Percentiles rank a stretch among this genome's conserved stretches.
phyloP scores from a whole-genome alignment of 2,329 filamentous ascomycete species.

The Periconia sp. region DNA sequence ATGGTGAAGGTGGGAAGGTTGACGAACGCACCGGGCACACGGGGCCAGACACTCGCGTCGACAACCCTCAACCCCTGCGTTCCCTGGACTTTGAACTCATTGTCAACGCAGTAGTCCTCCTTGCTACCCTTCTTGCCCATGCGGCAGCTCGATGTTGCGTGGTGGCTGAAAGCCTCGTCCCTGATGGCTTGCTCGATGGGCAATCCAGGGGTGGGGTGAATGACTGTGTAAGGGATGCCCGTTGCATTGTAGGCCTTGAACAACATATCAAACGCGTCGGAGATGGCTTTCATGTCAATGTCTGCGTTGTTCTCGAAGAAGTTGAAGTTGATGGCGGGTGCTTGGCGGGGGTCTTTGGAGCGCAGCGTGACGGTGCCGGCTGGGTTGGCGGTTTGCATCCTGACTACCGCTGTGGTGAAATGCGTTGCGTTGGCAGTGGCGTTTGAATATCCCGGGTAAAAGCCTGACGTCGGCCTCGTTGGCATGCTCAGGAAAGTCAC shows the following conservation, averaged over 20 bases:
- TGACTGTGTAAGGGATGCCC: slow-evolving; percentile 1
- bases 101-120: slow-evolving; percentile 55
- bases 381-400: slow-evolving; percentile 62
- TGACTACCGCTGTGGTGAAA: slow-evolving; percentile 45
- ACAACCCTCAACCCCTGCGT: slow-evolving; percentile 53
- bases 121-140: slow-evolving; percentile 48
- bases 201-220: slow-evolving; percentile 5
- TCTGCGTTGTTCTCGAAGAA: slow-evolving; percentile 9
- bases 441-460: slow-evolving; percentile 53
- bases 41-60: slow-evolving; percentile 16
- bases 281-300: slow-evolving; percentile 8
- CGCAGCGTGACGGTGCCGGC: slow-evolving; percentile 61
- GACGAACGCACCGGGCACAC: slow-evolving; percentile 51
- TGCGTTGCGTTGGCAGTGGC: slow-evolving; percentile 33
- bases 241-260: not conserved
- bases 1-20: slow-evolving; percentile 56
- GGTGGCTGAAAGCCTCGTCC: slow-evolving; percentile 42
- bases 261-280: slow-evolving; percentile 9
- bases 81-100: slow-evolving; percentile 52
- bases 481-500: slow-evolving; percentile 8
- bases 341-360: slow-evolving; percentile 61
- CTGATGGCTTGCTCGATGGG: slow-evolving; percentile 8
- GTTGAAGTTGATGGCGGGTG: slow-evolving; percentile 54
- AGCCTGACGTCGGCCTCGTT: slow-evolving; percentile 17
- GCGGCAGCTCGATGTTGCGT: slow-evolving; percentile 56